Evolutionary conservation across 306 rosid genomes (phyloP).

Genomic region (Quercus dentata): DNA sequence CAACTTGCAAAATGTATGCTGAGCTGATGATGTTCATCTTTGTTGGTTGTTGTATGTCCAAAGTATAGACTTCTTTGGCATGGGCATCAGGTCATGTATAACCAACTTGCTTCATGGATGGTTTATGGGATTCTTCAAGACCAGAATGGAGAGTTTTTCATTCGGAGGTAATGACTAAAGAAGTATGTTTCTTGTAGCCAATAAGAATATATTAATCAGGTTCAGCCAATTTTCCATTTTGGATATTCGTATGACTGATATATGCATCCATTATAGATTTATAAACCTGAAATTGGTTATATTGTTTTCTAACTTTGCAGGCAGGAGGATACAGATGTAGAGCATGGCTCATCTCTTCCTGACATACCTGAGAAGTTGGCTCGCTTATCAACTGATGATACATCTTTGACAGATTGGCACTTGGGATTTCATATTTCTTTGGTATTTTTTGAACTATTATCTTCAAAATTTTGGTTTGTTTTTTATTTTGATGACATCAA

Average conservation of each 20-base stretch:
- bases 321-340: slow-evolving; percentile 80
- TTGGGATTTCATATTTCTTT: slow-evolving; percentile 82
- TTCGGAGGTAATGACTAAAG: slow-evolving; percentile 53
- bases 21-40: slow-evolving; percentile 15
- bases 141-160: slow-evolving; percentile 83
- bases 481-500: neutral
- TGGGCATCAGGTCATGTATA: slow-evolving; percentile 92
- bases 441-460: slow-evolving; percentile 36
- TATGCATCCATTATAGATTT: slow-evolving; percentile 15
- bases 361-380: slow-evolving; percentile 73
- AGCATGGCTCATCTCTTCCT: slow-evolving; percentile 48
- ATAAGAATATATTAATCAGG: neutral
- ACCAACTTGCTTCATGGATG: slow-evolving; percentile 97
- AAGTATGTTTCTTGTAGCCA: neutral
- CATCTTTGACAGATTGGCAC: slow-evolving; percentile 93
- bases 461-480: too few species aligned
- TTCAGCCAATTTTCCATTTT: slow-evolving; percentile 15
- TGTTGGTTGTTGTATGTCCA: slow-evolving; percentile 32
- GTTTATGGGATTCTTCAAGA: slow-evolving; percentile 95
- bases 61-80: slow-evolving; percentile 98
- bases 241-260: slow-evolving; percentile 17
- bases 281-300: slow-evolving; percentile 13
- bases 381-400: slow-evolving; percentile 62
- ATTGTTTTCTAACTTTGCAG: slow-evolving; percentile 48
- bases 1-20: neutral